These are phyloP conservation scores for Aegilops longissima DNA, from an alignment of 176 grass and related monocot genomes.

Conservation along the genomic window DNA sequence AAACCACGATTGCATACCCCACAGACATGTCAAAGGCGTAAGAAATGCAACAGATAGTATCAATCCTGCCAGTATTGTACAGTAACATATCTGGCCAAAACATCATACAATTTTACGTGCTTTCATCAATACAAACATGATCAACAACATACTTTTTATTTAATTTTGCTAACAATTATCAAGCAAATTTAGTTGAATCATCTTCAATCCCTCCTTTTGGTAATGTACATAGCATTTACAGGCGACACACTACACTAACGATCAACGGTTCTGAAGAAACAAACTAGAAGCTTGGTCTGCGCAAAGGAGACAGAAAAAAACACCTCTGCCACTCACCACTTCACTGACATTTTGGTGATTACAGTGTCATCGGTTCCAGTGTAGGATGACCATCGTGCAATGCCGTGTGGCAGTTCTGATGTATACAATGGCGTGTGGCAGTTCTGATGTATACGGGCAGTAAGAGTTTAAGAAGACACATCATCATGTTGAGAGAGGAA, in stretches of 20 bases:
- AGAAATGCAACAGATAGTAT: not conserved
- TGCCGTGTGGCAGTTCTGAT: not conserved
- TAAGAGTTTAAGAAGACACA: slow-evolving; percentile 39
- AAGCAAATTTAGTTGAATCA: not conserved
- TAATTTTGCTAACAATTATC: not conserved
- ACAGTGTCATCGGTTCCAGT: not conserved
- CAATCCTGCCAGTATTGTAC: not conserved
- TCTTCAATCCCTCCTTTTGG: not conserved
- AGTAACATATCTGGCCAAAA: not conserved
- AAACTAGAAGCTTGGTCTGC: slow-evolving; percentile 12
- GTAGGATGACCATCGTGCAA: not conserved
- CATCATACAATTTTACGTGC: too few species aligned
- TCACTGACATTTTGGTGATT: not conserved
- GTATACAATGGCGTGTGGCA: not conserved
- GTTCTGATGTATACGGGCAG: not conserved
- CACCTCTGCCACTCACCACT: not conserved
- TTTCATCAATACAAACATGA: not conserved
- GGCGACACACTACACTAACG: not conserved
- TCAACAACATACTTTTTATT: not conserved
- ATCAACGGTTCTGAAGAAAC: not conserved
- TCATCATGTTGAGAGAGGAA: slow-evolving; percentile 87
- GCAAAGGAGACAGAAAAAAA: not conserved
- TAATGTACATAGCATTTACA: not conserved
- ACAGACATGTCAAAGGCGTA: not conserved
- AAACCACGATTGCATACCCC: not conserved